Conservation (phyloP, 2,329 filamentous ascomycete species). For the Alternaria brassicae region DNA sequence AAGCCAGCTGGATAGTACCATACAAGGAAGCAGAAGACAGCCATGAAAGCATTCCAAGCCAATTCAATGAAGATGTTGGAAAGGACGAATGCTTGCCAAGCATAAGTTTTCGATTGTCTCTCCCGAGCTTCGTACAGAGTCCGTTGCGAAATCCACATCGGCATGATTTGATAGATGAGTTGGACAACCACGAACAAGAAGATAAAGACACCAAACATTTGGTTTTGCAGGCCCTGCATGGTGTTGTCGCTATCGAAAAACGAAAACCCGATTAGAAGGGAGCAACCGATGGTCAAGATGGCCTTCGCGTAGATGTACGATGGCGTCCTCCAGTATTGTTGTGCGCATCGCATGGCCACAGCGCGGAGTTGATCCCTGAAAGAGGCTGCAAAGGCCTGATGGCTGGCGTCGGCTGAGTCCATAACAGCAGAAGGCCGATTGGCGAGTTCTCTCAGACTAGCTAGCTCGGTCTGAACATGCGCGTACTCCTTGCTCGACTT, state of each 20-base stretch:
- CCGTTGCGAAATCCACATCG: slow-evolving; percentile 63
- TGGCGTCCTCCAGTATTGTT: slow-evolving; percentile 57
- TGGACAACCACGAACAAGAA: slow-evolving; percentile 52
- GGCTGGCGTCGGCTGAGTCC: slow-evolving; percentile 54
- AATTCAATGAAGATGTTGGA: slow-evolving; percentile 75
- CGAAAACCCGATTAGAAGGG: slow-evolving; percentile 50
- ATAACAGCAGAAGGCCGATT: slow-evolving; percentile 36
- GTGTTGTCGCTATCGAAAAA: slow-evolving; percentile 50
- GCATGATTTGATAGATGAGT: slow-evolving; percentile 58
- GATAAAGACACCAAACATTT: slow-evolving; percentile 61
- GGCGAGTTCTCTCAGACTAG: slow-evolving; percentile 48
- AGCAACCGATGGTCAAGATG: slow-evolving; percentile 36
- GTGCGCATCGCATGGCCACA: slow-evolving; percentile 53
- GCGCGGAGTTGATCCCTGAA: slow-evolving; percentile 43
- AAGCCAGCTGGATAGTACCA: slow-evolving; percentile 72
- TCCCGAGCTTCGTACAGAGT: slow-evolving; percentile 67
- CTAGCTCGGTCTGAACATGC: slow-evolving; percentile 48
- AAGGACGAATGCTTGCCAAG: slow-evolving; percentile 74
- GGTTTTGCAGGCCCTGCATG: slow-evolving; percentile 55
- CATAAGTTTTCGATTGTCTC: slow-evolving; percentile 72
- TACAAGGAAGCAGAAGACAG: slow-evolving; percentile 59
- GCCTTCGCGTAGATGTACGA: slow-evolving; percentile 52
- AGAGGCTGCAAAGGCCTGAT: slow-evolving; percentile 55
- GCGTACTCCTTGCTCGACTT: slow-evolving; percentile 31
- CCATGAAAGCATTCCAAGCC: slow-evolving; percentile 60